Conservation (phyloP, 371 early-diverging fungal genomes). For the Mucor piriformis region DNA sequence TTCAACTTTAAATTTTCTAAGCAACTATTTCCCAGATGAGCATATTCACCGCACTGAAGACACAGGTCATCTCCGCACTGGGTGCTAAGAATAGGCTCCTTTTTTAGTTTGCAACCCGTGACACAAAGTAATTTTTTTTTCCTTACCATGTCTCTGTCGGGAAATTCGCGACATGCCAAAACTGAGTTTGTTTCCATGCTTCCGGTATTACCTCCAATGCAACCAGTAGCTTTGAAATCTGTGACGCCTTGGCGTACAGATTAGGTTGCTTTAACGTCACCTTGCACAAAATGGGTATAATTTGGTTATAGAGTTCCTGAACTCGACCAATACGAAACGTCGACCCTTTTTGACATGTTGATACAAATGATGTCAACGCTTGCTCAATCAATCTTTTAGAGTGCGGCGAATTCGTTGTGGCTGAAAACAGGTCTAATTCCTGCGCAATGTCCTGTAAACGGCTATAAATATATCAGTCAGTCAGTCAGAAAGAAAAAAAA, state of each 20-base stretch:
- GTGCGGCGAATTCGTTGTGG: not conserved
- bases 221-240: slow-evolving; percentile 46
- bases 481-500: not conserved
- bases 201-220: slow-evolving; percentile 64
- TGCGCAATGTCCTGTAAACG: slow-evolving; percentile 18
- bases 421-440: slow-evolving; percentile 17
- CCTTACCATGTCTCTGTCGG: slow-evolving; percentile 61
- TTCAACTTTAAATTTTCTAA: slow-evolving; percentile 40
- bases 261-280: slow-evolving; percentile 17
- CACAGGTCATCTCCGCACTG: slow-evolving; percentile 49
- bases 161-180: slow-evolving; percentile 64
- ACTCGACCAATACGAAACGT: slow-evolving; percentile 39
- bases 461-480: not conserved
- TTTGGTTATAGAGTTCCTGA: slow-evolving; percentile 40
- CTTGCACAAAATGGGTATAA: slow-evolving; percentile 30
- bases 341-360: slow-evolving; percentile 28
- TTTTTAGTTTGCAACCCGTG: no score
- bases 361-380: slow-evolving; percentile 15
- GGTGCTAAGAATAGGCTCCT: slow-evolving; percentile 8
- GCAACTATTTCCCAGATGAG: slow-evolving; percentile 45
- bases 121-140: no score
- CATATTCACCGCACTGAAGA: slow-evolving; percentile 57
- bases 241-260: slow-evolving; percentile 23
- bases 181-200: slow-evolving; percentile 74
- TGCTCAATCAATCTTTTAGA: not conserved